These are phyloP conservation scores for Leccinellum rugosiceps DNA, from an alignment of 768 basidiomycete species.

Conservation along the genomic window DNA sequence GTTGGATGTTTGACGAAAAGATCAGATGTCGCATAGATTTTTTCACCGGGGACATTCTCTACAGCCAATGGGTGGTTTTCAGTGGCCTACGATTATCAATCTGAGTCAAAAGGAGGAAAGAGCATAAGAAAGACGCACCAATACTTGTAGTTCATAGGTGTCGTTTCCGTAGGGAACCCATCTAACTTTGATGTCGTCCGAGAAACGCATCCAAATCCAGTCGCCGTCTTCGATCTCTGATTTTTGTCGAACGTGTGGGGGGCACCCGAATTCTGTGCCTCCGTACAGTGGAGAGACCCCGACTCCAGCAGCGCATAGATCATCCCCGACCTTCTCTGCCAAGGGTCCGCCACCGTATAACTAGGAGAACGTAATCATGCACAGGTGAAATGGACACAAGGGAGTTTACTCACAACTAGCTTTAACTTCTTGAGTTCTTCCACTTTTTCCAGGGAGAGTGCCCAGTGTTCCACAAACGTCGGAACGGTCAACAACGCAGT, in stretches of 20 bases:
- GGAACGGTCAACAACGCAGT: slow-evolving; percentile 16
- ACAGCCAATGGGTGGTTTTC: slow-evolving; percentile 4
- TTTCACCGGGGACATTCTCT: slow-evolving; percentile 34
- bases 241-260: neutral
- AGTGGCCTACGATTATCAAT: neutral
- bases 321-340: slow-evolving; percentile 11
- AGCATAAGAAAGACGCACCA: slow-evolving; percentile 23
- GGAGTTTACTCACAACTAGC: slow-evolving; percentile 13
- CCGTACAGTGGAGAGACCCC: slow-evolving; percentile 13
- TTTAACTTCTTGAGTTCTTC: slow-evolving; percentile 17
- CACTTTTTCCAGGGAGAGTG: slow-evolving; percentile 7
- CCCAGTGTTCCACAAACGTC: slow-evolving; percentile 17
- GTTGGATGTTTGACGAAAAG: slow-evolving; percentile 44
- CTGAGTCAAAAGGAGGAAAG: neutral
- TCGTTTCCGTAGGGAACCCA: slow-evolving; percentile 32
- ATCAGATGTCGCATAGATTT: slow-evolving; percentile 40
- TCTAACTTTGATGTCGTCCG: slow-evolving; percentile 19
- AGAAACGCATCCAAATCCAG: slow-evolving; percentile 13
- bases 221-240: slow-evolving; percentile 13
- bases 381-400: neutral
- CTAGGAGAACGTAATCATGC: neutral
- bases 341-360: slow-evolving; percentile 14
- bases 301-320: slow-evolving; percentile 17
- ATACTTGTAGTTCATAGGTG: slow-evolving; percentile 35
- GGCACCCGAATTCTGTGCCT: slow-evolving; percentile 20